Percentiles rank a stretch among this genome's conserved stretches.
phyloP scores from a whole-genome alignment of 2,329 filamentous ascomycete genomes.

The Cadophora sp. region DNA sequence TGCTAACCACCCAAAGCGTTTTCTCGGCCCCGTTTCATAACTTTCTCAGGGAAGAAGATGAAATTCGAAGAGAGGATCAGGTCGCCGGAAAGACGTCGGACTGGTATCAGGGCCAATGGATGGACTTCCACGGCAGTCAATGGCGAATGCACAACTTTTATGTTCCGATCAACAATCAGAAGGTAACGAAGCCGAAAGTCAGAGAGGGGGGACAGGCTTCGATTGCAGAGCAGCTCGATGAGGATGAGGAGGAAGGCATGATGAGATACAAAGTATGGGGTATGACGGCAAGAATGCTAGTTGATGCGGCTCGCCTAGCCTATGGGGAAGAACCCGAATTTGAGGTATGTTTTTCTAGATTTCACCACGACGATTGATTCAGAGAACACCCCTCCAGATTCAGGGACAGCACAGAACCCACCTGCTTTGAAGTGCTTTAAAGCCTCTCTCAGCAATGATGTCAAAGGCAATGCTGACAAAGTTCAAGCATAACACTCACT shows the following conservation, averaged over 20 bases:
- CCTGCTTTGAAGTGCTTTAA: not conserved
- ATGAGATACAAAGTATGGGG: constrained; percentile 86
- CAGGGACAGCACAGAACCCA: not conserved
- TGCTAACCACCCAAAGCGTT: constrained; percentile 52
- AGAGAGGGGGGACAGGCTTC: constrained; percentile 52
- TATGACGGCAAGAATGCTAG: constrained; percentile 90
- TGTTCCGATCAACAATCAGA: constrained; percentile 78
- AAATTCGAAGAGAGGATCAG: constrained; percentile 50
- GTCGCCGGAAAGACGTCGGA: constrained; percentile 44
- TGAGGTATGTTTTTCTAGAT: constrained; percentile 60
- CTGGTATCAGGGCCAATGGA: constrained; percentile 90
- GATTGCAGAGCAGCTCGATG: constrained; percentile 53
- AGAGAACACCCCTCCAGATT: not conserved
- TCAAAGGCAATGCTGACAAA: constrained; percentile 23
- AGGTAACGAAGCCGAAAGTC: constrained; percentile 64
- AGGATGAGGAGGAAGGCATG: constrained; percentile 53
- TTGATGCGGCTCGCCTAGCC: constrained; percentile 85
- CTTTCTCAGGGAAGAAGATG: constrained; percentile 71
- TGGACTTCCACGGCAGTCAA: constrained; percentile 75
- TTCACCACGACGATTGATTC: not conserved
- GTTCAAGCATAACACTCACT: constrained; percentile 41
- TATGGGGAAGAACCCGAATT: constrained; percentile 86
- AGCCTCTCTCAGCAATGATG: not conserved
- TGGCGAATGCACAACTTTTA: constrained; percentile 94
- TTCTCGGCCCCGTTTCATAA: constrained; percentile 90